Conservation (phyloP, 305 asterid genomes). For the Fraxinus platypoda region DNA sequence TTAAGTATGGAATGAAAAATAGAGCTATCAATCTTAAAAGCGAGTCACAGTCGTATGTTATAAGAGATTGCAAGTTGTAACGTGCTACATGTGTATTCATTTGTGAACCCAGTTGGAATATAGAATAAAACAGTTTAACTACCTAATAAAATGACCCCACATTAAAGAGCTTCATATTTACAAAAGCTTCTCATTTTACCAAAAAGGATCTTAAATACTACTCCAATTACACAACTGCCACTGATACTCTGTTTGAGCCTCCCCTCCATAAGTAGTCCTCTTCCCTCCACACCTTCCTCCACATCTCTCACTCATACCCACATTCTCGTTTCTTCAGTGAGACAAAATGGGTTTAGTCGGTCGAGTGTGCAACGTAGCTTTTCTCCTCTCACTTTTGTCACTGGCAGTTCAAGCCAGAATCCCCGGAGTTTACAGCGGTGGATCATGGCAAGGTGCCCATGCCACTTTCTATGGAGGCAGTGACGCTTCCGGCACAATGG, state of each 20-base stretch:
- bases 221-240: constrained; percentile 61
- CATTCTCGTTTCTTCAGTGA: background rate
- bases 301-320: constrained; percentile 12
- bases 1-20: background rate
- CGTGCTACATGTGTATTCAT: background rate
- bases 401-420: constrained; percentile 41
- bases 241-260: constrained; percentile 24
- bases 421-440: constrained; percentile 71
- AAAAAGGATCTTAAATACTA: background rate
- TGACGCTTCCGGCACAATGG: constrained; percentile 96
- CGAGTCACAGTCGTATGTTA: background rate
- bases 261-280: constrained; percentile 65
- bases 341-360: constrained; percentile 43
- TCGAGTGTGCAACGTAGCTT: constrained; percentile 35
- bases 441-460: constrained; percentile 66
- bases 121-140: background rate
- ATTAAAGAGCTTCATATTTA: background rate
- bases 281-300: constrained; percentile 44
- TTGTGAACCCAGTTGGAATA: background rate
- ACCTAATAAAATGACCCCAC: background rate
- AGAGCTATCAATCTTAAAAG: background rate
- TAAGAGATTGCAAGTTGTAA: background rate
- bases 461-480: constrained; percentile 94
- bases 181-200: constrained; percentile 20
- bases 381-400: constrained; percentile 26